phyloP scores from a whole-genome alignment of 1,139 yeast genomes.

The Candida pseudoviswanathii region DNA sequence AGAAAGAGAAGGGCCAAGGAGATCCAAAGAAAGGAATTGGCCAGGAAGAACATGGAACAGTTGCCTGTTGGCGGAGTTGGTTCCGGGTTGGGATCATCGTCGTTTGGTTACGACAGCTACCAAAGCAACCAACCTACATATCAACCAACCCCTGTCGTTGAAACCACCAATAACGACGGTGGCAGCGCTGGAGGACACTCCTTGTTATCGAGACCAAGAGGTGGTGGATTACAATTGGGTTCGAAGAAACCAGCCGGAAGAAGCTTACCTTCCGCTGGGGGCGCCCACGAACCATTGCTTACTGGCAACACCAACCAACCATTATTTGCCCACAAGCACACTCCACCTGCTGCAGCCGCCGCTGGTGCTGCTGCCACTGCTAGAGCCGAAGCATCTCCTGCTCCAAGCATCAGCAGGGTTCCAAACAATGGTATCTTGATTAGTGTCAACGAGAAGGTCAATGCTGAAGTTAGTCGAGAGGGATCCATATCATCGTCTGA shows the following conservation, averaged over 20 bases:
- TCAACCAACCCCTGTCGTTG: constrained; percentile 37
- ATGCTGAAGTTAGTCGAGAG: constrained; percentile 80
- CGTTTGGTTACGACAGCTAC: constrained; percentile 24
- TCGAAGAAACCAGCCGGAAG: constrained; percentile 46
- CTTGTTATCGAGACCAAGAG: constrained; percentile 31
- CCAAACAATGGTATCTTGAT: constrained; percentile 79
- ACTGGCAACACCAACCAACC: constrained; percentile 43
- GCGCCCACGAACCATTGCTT: constrained; percentile 17
- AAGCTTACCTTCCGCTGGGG: constrained; percentile 13
- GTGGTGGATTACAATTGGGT: constrained; percentile 84
- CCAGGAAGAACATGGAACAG: constrained; percentile 53
- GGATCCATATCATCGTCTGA: constrained; percentile 77
- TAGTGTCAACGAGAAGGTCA: constrained; percentile 73
- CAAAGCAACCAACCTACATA: constrained; percentile 33
- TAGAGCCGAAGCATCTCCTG: constrained; percentile 26
- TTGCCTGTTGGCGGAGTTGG: constrained; percentile 11
- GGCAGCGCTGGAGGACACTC: constrained; percentile 14
- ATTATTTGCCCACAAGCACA: constrained; percentile 31
- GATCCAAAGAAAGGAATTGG: constrained; percentile 84
- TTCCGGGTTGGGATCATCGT: constrained; percentile 8
- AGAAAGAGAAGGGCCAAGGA: constrained; percentile 96
- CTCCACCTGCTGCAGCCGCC: not conserved
- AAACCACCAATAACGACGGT: constrained; percentile 15
- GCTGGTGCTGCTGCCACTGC: constrained; percentile 6
- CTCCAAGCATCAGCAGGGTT: constrained; percentile 32